Evolutionary conservation across 2,329 filamentous ascomycete genomes (phyloP), one percentile per base, ranked within the genome.

Genomic region (Fusarium scirpi): DNA sequence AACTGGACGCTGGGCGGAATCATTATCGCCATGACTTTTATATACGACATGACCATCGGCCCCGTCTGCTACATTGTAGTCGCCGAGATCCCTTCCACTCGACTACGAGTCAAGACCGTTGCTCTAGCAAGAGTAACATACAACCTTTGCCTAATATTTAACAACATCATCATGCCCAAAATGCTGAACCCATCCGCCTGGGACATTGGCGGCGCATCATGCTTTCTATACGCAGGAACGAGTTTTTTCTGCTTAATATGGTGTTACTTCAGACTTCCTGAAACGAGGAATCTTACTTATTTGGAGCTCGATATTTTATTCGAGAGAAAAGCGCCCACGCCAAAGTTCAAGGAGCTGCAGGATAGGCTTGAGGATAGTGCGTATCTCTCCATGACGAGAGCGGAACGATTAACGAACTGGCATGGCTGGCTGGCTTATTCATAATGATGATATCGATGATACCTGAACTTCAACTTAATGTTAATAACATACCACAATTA

Each of bases 21-120:
- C 5, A 77, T 80, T n/a, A 64, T 85, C 46, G 78, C 81, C 56
- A 84, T 80, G 80, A 79, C 81, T 5, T 78, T 80, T 32, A 67
- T 76, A 12, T 83, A 82, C 69, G 78, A 79, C 38, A 63, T 71
- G 53, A 71, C 69, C 11, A 72, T 71, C 8, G 69, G 69, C 4
- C 69, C 69, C 5, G 65, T 72, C 10, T 71, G 69, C 18, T 83
- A 82, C 70, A 79, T 80, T 18, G 74, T 83, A 32, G 78, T 82
- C 1, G 74, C 81, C 20, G 81, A 83, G 65, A 75, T 81, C 5
- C 78, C 78, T 12, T 79, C 80, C 4, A 81, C 79, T 5, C 78
- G 81, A 30, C 73, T 83, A 10, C 76, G 80, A 27, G 78, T 80
- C 9, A 79, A 82, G 59, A 82, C 81, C 0, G 78, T 83, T 24